These are phyloP conservation scores for Polyporus tsugae DNA, from an alignment of 1,284 basidiomycete species.

Conservation along the genomic window DNA sequence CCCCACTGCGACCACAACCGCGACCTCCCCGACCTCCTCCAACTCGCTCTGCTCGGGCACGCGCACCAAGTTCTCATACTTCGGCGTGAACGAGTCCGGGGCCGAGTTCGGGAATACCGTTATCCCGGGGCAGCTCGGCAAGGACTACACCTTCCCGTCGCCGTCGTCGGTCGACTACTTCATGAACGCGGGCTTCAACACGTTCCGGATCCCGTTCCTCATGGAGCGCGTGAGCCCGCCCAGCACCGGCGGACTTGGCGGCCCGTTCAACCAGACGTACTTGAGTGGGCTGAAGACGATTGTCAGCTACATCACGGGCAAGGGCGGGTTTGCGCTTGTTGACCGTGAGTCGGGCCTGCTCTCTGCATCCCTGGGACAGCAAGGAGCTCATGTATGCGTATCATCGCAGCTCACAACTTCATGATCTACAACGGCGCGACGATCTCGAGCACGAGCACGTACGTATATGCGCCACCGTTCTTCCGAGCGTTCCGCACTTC, in stretches of 20 bases:
- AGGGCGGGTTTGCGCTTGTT: conserved; percentile 63
- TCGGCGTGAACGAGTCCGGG: conserved; percentile 70
- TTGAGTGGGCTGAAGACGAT: conserved; percentile 59
- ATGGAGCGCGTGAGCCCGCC: conserved; percentile 65
- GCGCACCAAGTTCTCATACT: conserved; percentile 66
- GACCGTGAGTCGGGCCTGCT: conserved; percentile 53
- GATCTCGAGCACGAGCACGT: conserved; percentile 59
- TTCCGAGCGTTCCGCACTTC: too few species aligned
- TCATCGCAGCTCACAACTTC: conserved; percentile 61
- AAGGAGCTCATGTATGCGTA: background rate
- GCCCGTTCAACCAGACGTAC: conserved; percentile 61
- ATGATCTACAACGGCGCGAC: conserved; percentile 62
- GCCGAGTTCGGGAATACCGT: conserved; percentile 60
- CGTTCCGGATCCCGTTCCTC: conserved; percentile 69
- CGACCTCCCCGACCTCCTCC: conserved; percentile 21
- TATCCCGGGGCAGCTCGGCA: conserved; percentile 58
- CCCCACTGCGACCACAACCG: conserved; percentile 25
- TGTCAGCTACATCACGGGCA: conserved; percentile 66
- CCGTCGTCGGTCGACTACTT: conserved; percentile 61
- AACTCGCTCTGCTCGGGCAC: conserved; percentile 46
- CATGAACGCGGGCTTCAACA: conserved; percentile 63
- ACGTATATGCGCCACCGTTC: conserved; percentile 33
- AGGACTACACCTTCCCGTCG: conserved; percentile 58
- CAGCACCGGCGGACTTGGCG: conserved; percentile 57
- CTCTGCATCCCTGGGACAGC: background rate